phyloP scores from a whole-genome alignment of 192 early-diverging fungal species.

The Gigaspora rosea region DNA sequence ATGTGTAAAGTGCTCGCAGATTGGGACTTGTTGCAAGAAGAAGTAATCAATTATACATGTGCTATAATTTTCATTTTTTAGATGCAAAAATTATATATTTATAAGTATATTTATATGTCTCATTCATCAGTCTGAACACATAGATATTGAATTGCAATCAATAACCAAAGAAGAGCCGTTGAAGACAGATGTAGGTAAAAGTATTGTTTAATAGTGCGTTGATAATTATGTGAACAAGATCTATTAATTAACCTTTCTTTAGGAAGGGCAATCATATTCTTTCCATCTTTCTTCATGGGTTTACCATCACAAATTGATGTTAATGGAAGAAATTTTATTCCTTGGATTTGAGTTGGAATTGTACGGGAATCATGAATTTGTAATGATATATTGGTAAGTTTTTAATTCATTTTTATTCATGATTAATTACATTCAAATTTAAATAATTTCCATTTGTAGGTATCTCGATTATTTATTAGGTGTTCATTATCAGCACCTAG shows the following conservation, averaged over 20 bases:
- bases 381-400: constrained; percentile 63
- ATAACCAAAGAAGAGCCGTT: constrained; percentile 27
- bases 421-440: not conserved
- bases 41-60: constrained; percentile 37
- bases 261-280: constrained; percentile 34
- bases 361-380: constrained; percentile 62
- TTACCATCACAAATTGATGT: constrained; percentile 58
- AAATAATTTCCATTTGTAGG: constrained; percentile 8
- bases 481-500: constrained; percentile 31
- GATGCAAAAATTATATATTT: not conserved
- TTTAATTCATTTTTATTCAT: not conserved
- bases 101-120: not conserved
- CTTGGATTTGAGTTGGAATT: constrained; percentile 72
- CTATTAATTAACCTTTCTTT: not conserved
- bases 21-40: constrained; percentile 62
- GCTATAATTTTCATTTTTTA: not conserved
- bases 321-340: constrained; percentile 56
- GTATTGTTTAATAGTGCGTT: not conserved
- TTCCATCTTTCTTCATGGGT: constrained; percentile 68
- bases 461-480: constrained; percentile 34
- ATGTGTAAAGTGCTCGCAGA: constrained; percentile 55
- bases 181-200: constrained; percentile 8
- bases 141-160: constrained; percentile 35
- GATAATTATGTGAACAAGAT: not conserved
- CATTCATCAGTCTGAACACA: constrained; percentile 35